Evolutionary conservation across 345 rosid genomes (phyloP), one percentile per base, ranked within the genome.

Genomic region (Hibiscus syriacus): DNA sequence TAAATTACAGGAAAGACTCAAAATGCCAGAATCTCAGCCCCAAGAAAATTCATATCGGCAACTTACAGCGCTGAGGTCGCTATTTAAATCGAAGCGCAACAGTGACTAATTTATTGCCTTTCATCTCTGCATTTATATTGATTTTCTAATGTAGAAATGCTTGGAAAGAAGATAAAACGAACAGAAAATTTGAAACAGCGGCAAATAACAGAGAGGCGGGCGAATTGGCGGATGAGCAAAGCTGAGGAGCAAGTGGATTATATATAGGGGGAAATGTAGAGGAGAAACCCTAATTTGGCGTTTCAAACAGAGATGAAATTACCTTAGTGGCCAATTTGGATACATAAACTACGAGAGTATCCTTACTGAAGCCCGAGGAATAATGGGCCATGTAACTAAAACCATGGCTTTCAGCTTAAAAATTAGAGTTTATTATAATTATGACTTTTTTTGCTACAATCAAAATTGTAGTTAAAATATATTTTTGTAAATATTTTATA

Each of bases 31-130:
- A 86, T 81, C 84, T 78, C 85, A 71, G 77, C 50, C 81, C 83
- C 72, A 9, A 12, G 6, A 58, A 34, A 30, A 20, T 70, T 4
- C 0, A 4, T 83, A 17, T 85, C 26, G 87, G 87, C 90, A 85
- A 83, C 84, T 87, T 85, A 85, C 76, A 81, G 90, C 90, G 76
- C 90, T 83, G 76, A 76, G 45, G 56, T 72, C 87, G 77, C 87
- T 70, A 85, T 59, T 9, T 29, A 67, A 0, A 9, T 19, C 46
- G 16, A 72, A 74, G 82, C 82, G 84, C 71, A 69, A 58, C 81
- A 83, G 86, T 78, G 90, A 86, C 90, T 86, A 86, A 83, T 74
- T 80, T 80, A 67, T 83, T 86, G 90, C 90, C 90, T 67, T 71
- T 1, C 13, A 1, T 10, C 14, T 61, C 38, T 19, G 1, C 2